These are phyloP conservation scores for Wickerhamomyces hampshirensis DNA, from an alignment of 805 yeast species.

Conservation along the genomic window DNA sequence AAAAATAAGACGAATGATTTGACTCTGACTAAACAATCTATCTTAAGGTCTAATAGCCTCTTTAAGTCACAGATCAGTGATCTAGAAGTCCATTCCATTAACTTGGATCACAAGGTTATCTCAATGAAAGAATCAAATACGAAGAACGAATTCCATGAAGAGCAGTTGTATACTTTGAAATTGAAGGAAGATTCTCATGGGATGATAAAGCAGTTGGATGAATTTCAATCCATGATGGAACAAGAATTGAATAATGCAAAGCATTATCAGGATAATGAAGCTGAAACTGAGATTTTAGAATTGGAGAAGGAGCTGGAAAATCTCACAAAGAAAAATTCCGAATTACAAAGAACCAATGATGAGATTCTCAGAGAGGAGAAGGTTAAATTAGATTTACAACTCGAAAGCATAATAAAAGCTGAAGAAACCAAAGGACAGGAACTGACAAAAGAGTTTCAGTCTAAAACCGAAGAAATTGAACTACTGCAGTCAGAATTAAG, in stretches of 20 bases:
- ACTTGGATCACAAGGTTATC: slow-evolving; percentile 12
- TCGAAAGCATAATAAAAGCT: slow-evolving; percentile 18
- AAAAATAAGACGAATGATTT: slow-evolving; percentile 6
- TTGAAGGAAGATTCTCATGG: slow-evolving; percentile 28
- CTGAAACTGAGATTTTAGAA: slow-evolving; percentile 12
- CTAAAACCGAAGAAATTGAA: slow-evolving; percentile 13
- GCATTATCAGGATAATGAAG: slow-evolving; percentile 14
- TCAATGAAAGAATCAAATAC: slow-evolving; percentile 1
- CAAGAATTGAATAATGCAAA: slow-evolving; percentile 28
- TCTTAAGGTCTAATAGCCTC: slow-evolving; percentile 3
- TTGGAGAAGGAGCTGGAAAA: slow-evolving; percentile 14
- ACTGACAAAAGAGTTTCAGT: slow-evolving; percentile 23
- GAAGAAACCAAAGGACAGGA: slow-evolving; percentile 28
- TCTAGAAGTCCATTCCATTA: slow-evolving; percentile 11
- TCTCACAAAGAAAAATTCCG: slow-evolving; percentile 3
- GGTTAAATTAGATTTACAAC: slow-evolving; percentile 12
- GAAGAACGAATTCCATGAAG: slow-evolving; percentile 9
- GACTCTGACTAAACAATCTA: slow-evolving; percentile 1
- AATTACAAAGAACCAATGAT: neutral
- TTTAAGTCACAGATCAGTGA: slow-evolving; percentile 14
- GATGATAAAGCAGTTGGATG: slow-evolving; percentile 28
- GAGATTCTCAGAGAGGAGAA: slow-evolving; percentile 4
- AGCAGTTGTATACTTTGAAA: slow-evolving; percentile 12
- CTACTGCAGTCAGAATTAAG: slow-evolving; percentile 1
- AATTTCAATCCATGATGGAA: slow-evolving; percentile 22